Evolutionary conservation across 2,329 filamentous ascomycete genomes (phyloP), one percentile per base, ranked within the genome.

Genomic region (Nakataea oryzae): DNA sequence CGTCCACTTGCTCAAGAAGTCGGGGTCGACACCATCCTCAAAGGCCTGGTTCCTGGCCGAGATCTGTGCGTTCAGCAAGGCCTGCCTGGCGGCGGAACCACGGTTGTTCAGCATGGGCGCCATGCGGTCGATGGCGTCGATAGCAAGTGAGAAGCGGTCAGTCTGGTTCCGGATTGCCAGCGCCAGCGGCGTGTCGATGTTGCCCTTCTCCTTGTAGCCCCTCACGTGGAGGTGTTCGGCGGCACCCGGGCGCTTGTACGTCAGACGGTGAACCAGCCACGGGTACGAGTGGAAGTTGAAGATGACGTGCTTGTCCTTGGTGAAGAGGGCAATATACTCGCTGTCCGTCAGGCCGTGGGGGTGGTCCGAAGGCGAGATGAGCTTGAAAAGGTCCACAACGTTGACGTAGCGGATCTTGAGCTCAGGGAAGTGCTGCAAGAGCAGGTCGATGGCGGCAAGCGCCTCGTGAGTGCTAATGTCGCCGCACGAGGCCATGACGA

Each of bases 231-330:
- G 74, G 56, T 29, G 21, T 73, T 89, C 86, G 57, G 79, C 71
- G 71, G 81, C 84, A 6, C 88, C 88, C 1, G 85, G 86, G 1
- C 89, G 85, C 76, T 88, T 88, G 76, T 91, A 92, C 0, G 88
- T 89, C 67, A 93, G 74, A 60, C 89, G 81, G 76, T 92, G 89
- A 60, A 93, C 83, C 69, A 93, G 79, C 87, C 87, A 92, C 11
- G 89, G 89, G 75, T 93, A 92, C 34, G 85, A 88, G 77, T 93
- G 89, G 83, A 92, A 93, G 77, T 91, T 92, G 79, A 93, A 92
- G 70, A 92, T 85, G 70, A 91, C 78, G 27, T 89, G 89, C 66
- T 81, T 86, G 76, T 91, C 78, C 21, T 80, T 78, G 0, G 89
- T 92, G 79, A 93, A 93, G 66, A 91, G 76, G 54, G 86, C 78